These are phyloP conservation scores for Linanthus parryae DNA, from an alignment of 148 eudicot genomes.

Conservation along the genomic window DNA sequence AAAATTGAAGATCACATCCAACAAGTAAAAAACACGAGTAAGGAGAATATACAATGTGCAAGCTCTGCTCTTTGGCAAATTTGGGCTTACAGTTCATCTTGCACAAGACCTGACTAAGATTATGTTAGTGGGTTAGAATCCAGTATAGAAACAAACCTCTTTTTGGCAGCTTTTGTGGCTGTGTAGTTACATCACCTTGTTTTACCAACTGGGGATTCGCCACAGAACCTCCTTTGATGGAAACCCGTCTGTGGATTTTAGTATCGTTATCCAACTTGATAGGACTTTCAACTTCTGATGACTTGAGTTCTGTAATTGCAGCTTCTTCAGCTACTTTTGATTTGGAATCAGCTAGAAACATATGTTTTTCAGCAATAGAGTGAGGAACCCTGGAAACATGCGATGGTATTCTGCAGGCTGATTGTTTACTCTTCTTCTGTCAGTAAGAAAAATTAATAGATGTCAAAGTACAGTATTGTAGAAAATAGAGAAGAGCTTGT, in stretches of 20 bases:
- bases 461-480: neutral
- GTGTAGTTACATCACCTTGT: constrained; percentile 12
- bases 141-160: constrained; percentile 26
- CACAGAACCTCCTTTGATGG: constrained; percentile 9
- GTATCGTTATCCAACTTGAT: constrained; percentile 19
- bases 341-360: constrained; percentile 8
- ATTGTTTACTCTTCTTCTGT: neutral
- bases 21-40: no score
- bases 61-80: no score
- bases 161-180: constrained; percentile 12
- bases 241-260: constrained; percentile 9
- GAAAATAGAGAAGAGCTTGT: no score
- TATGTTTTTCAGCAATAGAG: neutral
- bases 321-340: constrained; percentile 27
- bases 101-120: neutral
- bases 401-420: constrained; percentile 5
- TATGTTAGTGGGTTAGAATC: neutral
- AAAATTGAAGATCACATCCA: no score
- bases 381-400: constrained; percentile 9
- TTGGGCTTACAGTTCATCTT: neutral
- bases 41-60: no score
- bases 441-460: neutral
- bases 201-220: constrained; percentile 15
- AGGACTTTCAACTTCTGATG: constrained; percentile 7
- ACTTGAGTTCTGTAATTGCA: constrained; percentile 19